Percentiles rank a stretch among this genome's conserved stretches.
These are phyloP conservation scores for Alliaria petiolata DNA, from an alignment of 345 rosid genomes.

Conservation along the genomic window DNA sequence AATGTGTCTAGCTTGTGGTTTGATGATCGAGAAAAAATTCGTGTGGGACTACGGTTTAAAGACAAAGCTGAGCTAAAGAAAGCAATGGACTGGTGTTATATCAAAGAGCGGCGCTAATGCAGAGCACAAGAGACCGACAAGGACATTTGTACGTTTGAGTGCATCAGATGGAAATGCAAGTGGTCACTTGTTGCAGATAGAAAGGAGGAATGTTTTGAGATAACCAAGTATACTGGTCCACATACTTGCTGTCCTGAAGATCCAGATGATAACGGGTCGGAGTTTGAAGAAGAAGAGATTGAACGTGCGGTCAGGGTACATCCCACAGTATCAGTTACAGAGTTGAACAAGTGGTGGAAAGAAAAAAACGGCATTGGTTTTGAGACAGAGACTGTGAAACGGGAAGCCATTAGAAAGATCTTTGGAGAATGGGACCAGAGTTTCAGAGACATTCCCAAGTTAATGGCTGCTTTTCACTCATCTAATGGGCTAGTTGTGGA, in stretches of 20 bases:
- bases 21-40: neutral
- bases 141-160: neutral
- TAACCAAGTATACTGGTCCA: neutral
- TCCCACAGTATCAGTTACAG: neutral
- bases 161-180: conserved; percentile 12
- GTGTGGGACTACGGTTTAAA: neutral
- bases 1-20: conserved; percentile 6
- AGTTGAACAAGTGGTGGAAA: neutral
- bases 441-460: neutral
- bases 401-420: neutral
- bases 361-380: neutral
- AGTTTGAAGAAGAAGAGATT: neutral
- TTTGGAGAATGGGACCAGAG: conserved; percentile 11
- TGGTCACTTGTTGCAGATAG: neutral
- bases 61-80: conserved; percentile 12
- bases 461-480: neutral
- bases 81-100: neutral
- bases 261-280: neutral
- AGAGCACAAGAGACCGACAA: neutral
- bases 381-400: neutral
- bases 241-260: neutral
- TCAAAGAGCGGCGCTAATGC: neutral
- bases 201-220: neutral
- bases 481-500: neutral
- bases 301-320: neutral